Evolutionary conservation across 345 rosid species (phyloP).

Genomic region (Brassica cretica): DNA sequence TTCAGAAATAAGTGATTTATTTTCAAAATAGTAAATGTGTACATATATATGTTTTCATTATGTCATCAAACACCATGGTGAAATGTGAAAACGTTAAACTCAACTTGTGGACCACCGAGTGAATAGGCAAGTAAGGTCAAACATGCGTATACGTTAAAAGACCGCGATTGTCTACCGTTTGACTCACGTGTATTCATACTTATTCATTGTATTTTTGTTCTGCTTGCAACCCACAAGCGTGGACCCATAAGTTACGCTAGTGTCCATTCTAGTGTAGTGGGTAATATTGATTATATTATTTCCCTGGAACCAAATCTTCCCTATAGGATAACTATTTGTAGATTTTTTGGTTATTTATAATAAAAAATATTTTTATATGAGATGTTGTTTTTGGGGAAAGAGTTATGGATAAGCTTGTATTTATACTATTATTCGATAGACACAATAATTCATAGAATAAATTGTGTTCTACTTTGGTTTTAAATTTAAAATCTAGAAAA

Average conservation of each 20-base stretch:
- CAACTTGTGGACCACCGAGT: conserved; percentile 24
- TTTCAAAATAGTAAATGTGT: not conserved
- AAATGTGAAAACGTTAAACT: conserved; percentile 14
- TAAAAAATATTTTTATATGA: not conserved
- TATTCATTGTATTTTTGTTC: conserved; percentile 1
- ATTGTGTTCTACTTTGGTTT: not conserved
- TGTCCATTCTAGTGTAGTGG: not conserved
- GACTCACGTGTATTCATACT: conserved; percentile 30
- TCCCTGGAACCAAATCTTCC: not conserved
- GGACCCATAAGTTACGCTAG: conserved; percentile 27
- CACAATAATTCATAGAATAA: not conserved
- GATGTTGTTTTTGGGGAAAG: not conserved
- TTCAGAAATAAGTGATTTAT: not conserved
- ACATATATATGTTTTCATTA: not conserved
- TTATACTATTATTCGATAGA: not conserved
- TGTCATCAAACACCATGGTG: not conserved
- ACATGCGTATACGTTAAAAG: not conserved
- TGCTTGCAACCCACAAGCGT: not conserved
- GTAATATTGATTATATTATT: not conserved
- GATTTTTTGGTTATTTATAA: not conserved
- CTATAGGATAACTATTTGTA: not conserved
- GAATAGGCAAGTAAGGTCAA: not conserved
- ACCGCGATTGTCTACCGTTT: conserved; percentile 12
- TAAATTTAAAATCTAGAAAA: not conserved
- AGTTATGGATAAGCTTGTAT: conserved; percentile 16